A percentile compares a stretch with the other conserved stretches of the same genome.
Evolutionary conservation across 139 green algal genomes (phyloP).

Genomic region (Chlamydomonas sphaeroides): DNA sequence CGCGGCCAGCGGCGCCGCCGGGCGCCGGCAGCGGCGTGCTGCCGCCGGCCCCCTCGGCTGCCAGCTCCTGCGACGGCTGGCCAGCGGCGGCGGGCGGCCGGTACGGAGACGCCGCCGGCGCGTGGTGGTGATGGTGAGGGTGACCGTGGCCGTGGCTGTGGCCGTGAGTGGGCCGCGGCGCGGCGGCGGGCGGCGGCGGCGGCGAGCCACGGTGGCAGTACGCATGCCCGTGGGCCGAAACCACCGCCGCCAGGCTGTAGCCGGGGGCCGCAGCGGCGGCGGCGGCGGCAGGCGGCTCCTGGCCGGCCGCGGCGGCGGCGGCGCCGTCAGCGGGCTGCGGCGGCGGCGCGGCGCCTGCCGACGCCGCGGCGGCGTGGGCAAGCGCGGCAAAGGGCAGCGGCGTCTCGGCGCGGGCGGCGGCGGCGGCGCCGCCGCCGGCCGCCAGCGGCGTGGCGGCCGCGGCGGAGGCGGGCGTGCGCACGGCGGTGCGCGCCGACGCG

Average conservation of each 20-base stretch:
- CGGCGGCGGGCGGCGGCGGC: not conserved
- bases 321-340: not conserved
- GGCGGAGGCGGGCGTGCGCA: not conserved
- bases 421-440: not conserved
- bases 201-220: slow-evolving; percentile 29
- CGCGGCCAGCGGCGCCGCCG: not conserved
- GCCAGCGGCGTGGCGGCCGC: not conserved
- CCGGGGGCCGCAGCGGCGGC: too few species aligned
- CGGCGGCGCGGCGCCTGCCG: not conserved
- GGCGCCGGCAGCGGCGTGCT: not conserved
- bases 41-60: not conserved
- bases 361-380: not conserved
- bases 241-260: not conserved
- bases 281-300: not conserved
- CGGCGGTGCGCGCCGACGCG: not conserved
- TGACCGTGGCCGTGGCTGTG: not conserved
- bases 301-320: not conserved
- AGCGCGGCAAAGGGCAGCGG: slow-evolving; percentile 31
- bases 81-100: not conserved
- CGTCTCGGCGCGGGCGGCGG: not conserved
- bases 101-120: not conserved
- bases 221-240: slow-evolving; percentile 5
- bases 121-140: not conserved
- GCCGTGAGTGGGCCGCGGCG: not conserved
- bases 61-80: not conserved